Evolutionary conservation across 345 rosid species (phyloP), one percentile per base, ranked within the genome.

Genomic region (Adansonia digitata): DNA sequence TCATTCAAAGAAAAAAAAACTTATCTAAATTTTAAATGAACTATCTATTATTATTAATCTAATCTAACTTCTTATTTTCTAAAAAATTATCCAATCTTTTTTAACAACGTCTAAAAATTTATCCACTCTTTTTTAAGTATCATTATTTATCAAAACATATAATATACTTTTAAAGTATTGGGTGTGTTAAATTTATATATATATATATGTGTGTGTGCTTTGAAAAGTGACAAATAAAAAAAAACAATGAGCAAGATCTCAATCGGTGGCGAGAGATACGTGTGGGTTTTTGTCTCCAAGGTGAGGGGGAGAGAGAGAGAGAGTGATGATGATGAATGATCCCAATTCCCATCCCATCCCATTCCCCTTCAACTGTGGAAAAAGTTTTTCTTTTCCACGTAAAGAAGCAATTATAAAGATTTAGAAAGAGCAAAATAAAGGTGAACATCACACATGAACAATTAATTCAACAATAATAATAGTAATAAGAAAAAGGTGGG

Each of bases 361-460:
- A 26, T 27, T 18, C 27, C 27, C 63, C 63, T 34, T 73, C 51
- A 70, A 78, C 88, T 82, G 87, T 80, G 84, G 84, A 82, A 80
- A 84, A 86, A 86, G 84, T 31, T 73, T 72, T 82, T 80, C 80
- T 80, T 84, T 79, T 76, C 75, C 77, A 69, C 80, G 71, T 82
- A 84, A 82, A 83, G 84, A 78, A 39, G 77, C 81, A 82, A 84
- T 84, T 69, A 86, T 82, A 43, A 63, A 84, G 80, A 43, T 42
- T 80, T 14, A 42, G 85, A 81, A 78, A 74, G 55, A 8, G 40
- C 42, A 48, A 5, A 22, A 71, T 12, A 26, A 26, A 56, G 34
- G 70, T 76, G 40, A 62, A 66, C 22, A 71, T 31, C n/a, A n/a
- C 3, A 31, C 3, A 31, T 43, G n/a, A 66, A 57, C 13, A 48